Base-by-base conservation (phyloP, 257 asterid species). In the Gardenia jasminoides region DNA sequence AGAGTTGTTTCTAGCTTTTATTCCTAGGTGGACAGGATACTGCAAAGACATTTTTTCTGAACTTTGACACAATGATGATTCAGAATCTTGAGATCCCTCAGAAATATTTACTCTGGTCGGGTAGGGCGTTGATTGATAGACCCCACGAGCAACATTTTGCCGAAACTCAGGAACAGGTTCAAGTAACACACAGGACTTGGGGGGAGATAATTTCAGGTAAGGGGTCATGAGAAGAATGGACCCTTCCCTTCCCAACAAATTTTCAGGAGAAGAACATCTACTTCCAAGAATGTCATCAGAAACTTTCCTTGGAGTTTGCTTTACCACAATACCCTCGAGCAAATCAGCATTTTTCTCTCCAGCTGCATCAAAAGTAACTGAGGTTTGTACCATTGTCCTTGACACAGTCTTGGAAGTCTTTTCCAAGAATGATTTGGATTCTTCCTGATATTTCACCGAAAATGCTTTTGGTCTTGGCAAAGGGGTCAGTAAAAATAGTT, bases 401-500 rank as follows among this genome's bases (percentile, higher is more conserved):
- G 83, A 79, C 64, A 80, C 70, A 43, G n/a, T n/a, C n/a, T n/a
- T n/a, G n/a, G n/a, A n/a, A n/a, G 84, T 43, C 54, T 80, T 75
- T 68, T 81, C 87, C 41, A 83, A 24, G 39, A 80, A 68, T 33
- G 82, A 84, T 75, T 74, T 79, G 59, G 90, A 82, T 7, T 80
- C 66, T 62, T 75, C 83, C 61, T 76, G 82, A 56, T 65, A 72
- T 73, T 84, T 86, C 79, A 89, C 82, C 28, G 86, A 75, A 78
- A 82, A 79, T 16, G 82, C 83, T 83, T 85, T 91, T 26, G 78
- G 85, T 67, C 83, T 86, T 62, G 92, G 97, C 82, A 93, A 76
- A 78, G 99, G 99, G 58, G 99, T 96, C 82, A 96, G 96, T 66
- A 92, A 87, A 88, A 95, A 95, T 76, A 93, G 87, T 81, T 95